phyloP scores from a whole-genome alignment of 164 flowering plant species.

The Annona squamosa region DNA sequence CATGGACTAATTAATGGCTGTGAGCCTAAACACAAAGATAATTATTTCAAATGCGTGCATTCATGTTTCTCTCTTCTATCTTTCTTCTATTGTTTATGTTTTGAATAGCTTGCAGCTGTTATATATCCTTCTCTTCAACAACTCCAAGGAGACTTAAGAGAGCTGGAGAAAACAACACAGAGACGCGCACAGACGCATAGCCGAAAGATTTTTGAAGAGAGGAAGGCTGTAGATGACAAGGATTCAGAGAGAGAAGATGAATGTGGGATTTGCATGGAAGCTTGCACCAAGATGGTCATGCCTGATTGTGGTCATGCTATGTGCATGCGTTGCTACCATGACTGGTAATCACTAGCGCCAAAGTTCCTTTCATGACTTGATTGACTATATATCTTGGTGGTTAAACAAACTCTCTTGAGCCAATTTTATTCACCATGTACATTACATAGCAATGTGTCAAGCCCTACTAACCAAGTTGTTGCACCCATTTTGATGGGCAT shows the following conservation, averaged over 20 bases:
- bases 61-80: not conserved
- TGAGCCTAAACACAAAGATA: not conserved
- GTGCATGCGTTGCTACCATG: conserved; percentile 88
- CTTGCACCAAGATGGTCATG: conserved; percentile 76
- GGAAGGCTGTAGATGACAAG: conserved; percentile 18
- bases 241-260: conserved; percentile 80
- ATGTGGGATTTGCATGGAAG: conserved; percentile 84
- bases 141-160: conserved; percentile 49
- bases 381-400: not conserved
- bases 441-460: not conserved
- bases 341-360: conserved; percentile 46
- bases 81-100: not conserved
- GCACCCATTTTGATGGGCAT: not conserved
- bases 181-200: conserved; percentile 18
- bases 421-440: not conserved
- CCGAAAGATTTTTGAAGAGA: conserved; percentile 35
- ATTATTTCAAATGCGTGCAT: not conserved
- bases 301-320: conserved; percentile 87
- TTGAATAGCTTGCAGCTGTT: conserved; percentile 41
- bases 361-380: not conserved
- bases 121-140: conserved; percentile 75
- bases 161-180: conserved; percentile 26
- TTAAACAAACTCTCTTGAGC: not conserved
- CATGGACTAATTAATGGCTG: not conserved
- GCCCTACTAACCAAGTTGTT: not conserved